phyloP scores from a whole-genome alignment of 495 filamentous ascomycete genomes.

The Rhizodiscina lignyota region DNA sequence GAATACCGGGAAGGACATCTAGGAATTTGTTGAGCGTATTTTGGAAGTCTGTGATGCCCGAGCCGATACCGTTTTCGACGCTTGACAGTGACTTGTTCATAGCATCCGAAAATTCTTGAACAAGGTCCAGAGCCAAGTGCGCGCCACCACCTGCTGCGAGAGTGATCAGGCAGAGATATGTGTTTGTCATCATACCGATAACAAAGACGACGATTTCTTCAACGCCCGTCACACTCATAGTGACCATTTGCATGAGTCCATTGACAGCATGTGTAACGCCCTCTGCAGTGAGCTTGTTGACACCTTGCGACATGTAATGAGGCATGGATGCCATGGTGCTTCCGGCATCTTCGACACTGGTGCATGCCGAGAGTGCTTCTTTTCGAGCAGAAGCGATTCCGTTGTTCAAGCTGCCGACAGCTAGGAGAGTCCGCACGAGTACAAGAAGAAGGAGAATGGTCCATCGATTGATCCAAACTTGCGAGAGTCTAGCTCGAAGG shows the following conservation, averaged over 20 bases:
- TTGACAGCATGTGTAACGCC: constrained; percentile 63
- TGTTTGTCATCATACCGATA: constrained; percentile 75
- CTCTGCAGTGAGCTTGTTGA: constrained; percentile 68
- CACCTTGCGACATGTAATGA: constrained; percentile 72
- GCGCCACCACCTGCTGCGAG: constrained; percentile 64
- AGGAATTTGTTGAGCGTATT: constrained; percentile 43
- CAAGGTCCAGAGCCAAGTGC: constrained; percentile 45
- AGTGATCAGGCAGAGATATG: constrained; percentile 73
- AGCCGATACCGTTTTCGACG: constrained; percentile 45
- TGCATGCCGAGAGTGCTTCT: constrained; percentile 77
- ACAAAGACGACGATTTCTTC: constrained; percentile 80
- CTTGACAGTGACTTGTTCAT: constrained; percentile 55
- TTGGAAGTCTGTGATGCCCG: constrained; percentile 37
- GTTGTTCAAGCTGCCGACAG: constrained; percentile 48
- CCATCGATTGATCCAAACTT: constrained; percentile 96
- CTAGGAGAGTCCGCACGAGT: constrained; percentile 61
- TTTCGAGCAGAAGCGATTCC: constrained; percentile 57
- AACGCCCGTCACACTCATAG: constrained; percentile 62
- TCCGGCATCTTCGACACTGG: constrained; percentile 81
- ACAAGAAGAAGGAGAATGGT: constrained; percentile 78
- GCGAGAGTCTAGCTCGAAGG: constrained; percentile 73
- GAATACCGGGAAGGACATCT: constrained; percentile 26
- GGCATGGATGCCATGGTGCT: constrained; percentile 97
- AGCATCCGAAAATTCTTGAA: constrained; percentile 51
- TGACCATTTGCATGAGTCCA: constrained; percentile 58